Percentiles rank a stretch among this genome's conserved stretches.
Conservation (phyloP, 2,329 filamentous ascomycete genomes). For the Penicillium sp. region DNA sequence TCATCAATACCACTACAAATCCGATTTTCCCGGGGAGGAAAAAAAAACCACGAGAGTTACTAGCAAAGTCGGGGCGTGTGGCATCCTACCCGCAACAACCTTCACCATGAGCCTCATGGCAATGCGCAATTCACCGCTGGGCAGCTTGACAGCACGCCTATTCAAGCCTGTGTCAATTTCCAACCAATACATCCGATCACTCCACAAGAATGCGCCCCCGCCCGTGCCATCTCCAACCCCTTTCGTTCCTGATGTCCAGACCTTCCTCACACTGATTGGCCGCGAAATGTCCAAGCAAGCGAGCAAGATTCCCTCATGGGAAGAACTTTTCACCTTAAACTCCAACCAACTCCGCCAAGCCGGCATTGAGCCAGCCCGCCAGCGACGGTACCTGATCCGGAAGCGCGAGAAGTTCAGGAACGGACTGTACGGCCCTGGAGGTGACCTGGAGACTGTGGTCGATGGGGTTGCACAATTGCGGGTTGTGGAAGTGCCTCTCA, state of each 20-base stretch:
- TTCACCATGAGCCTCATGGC: constrained; percentile 26
- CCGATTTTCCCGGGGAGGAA: neutral
- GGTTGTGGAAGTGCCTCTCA: constrained; percentile 55
- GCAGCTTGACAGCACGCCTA: constrained; percentile 25
- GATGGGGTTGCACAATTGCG: constrained; percentile 58
- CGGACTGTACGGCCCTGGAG: constrained; percentile 75
- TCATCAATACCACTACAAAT: neutral
- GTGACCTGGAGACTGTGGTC: constrained; percentile 73
- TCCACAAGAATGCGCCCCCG: constrained; percentile 45
- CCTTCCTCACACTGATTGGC: constrained; percentile 88
- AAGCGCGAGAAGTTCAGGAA: constrained; percentile 84
- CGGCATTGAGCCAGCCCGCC: constrained; percentile 81
- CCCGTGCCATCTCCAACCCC: constrained; percentile 69
- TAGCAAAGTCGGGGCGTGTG: constrained; percentile 4
- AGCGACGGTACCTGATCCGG: constrained; percentile 76
- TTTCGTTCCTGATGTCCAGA: constrained; percentile 78
- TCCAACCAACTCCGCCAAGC: constrained; percentile 75
- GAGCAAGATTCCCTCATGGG: constrained; percentile 86
- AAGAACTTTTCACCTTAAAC: constrained; percentile 78
- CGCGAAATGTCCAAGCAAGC: constrained; percentile 79
- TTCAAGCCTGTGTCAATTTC: constrained; percentile 25
- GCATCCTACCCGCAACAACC: constrained; percentile 5
- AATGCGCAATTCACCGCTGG: constrained; percentile 29
- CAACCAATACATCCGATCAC: constrained; percentile 38
- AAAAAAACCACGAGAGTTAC: neutral